A percentile compares a stretch with the other conserved stretches of the same genome.
These are phyloP conservation scores for Eucalyptus sideroxylon DNA, from an alignment of 345 rosid genomes.

Conservation along the genomic window DNA sequence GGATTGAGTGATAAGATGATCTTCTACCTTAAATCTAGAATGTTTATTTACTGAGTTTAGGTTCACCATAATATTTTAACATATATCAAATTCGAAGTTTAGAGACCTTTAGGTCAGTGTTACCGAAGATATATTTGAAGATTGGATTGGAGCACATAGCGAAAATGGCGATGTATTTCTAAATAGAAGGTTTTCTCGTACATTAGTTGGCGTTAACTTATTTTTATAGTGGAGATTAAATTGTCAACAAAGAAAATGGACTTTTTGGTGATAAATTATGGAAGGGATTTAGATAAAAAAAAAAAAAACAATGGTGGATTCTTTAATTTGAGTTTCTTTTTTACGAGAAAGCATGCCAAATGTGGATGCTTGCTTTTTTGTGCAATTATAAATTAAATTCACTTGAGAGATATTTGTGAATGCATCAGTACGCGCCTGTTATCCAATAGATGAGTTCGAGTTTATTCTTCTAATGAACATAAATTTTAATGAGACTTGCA, in stretches of 20 bases:
- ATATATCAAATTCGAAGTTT: no score
- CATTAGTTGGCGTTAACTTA: background rate
- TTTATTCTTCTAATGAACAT: background rate
- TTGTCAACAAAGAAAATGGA: no score
- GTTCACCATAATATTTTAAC: background rate
- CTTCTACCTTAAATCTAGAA: background rate
- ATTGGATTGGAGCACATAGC: background rate
- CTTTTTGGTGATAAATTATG: no score
- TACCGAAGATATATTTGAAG: no score
- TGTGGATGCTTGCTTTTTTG: background rate
- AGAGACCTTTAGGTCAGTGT: background rate
- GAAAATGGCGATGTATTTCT: background rate
- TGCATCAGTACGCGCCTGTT: accelerated
- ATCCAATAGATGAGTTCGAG: background rate
- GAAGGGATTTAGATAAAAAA: no score
- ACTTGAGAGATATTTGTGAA: background rate
- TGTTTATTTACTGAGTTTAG: background rate
- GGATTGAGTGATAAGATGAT: background rate
- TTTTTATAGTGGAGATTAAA: background rate
- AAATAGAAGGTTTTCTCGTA: background rate
- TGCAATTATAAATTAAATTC: background rate
- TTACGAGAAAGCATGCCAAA: background rate
- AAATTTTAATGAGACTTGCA: background rate
- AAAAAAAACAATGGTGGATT: background rate
- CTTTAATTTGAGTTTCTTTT: background rate